Percentiles rank a stretch among this genome's conserved stretches.
Conservation (phyloP, 768 basidiomycete genomes). For the Tephrocybe rancida region DNA sequence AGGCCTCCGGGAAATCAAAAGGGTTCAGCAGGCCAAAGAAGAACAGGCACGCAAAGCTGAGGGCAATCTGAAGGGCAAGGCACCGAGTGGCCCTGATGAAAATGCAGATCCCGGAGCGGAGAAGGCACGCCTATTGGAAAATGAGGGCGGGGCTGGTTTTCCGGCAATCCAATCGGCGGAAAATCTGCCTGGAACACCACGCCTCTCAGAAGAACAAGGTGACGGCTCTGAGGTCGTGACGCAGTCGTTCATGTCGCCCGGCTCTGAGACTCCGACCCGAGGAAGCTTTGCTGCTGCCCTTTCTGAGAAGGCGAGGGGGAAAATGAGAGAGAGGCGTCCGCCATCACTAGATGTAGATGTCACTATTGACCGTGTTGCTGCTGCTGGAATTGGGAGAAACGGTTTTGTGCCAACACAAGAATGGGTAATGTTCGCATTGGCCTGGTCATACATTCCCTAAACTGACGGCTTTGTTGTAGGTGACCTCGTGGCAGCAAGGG, state of each 20-base stretch:
- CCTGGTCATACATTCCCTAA: not conserved
- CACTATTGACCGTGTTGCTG: slow-evolving; percentile 66
- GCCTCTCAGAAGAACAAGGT: slow-evolving; percentile 17
- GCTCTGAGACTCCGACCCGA: slow-evolving; percentile 34
- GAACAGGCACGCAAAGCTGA: slow-evolving; percentile 53
- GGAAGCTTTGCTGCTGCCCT: slow-evolving; percentile 32
- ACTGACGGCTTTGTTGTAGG: slow-evolving; percentile 39
- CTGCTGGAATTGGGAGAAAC: slow-evolving; percentile 77
- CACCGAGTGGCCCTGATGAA: slow-evolving; percentile 33
- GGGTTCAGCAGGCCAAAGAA: slow-evolving; percentile 71
- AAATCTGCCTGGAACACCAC: slow-evolving; percentile 14
- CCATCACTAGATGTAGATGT: slow-evolving; percentile 51
- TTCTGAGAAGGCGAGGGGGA: slow-evolving; percentile 92
- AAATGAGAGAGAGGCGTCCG: slow-evolving; percentile 79
- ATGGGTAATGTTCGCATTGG: slow-evolving; percentile 66
- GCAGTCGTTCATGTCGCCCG: slow-evolving; percentile 45
- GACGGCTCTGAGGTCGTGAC: slow-evolving; percentile 35
- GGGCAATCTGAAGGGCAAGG: slow-evolving; percentile 39
- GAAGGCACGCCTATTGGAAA: slow-evolving; percentile 67
- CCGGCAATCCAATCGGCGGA: slow-evolving; percentile 20
- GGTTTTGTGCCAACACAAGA: slow-evolving; percentile 96
- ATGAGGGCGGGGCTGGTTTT: slow-evolving; percentile 39
- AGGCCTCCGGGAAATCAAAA: slow-evolving; percentile 85
- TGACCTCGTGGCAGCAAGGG: slow-evolving; percentile 97
- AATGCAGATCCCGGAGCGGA: slow-evolving; percentile 52